These are phyloP conservation scores for Pseudoscleropodium purum DNA, from an alignment of 225 moss, liverwort and hornwort species.

Conservation along the genomic window DNA sequence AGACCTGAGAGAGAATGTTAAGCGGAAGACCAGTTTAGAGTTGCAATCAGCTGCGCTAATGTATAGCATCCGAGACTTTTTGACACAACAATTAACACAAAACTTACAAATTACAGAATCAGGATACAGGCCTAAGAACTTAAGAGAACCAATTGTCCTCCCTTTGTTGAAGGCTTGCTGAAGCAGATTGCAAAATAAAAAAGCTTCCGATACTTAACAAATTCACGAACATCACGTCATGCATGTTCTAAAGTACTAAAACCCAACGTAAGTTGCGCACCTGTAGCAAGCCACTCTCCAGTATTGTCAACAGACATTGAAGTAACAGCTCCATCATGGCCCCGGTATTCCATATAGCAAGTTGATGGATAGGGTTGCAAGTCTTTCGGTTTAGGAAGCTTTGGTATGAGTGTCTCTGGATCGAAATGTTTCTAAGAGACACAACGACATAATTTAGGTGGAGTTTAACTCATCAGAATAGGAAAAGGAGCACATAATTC, in stretches of 20 bases:
- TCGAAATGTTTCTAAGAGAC: conserved; percentile 73
- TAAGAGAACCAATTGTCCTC: not conserved
- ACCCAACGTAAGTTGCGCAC: conserved; percentile 15
- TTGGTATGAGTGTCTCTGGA: conserved; percentile 85
- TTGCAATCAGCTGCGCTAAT: not conserved
- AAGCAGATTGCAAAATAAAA: not conserved
- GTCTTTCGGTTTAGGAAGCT: conserved; percentile 88
- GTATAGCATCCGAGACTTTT: not conserved
- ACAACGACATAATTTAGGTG: not conserved
- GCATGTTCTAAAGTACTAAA: not conserved
- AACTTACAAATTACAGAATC: not conserved
- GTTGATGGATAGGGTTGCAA: conserved; percentile 86
- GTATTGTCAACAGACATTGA: conserved; percentile 66
- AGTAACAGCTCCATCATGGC: conserved; percentile 65
- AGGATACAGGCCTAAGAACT: not conserved
- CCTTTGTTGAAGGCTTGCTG: not conserved
- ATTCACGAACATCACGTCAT: not conserved
- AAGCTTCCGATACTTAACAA: not conserved
- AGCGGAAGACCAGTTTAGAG: conserved; percentile 11
- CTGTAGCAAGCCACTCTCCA: conserved; percentile 98
- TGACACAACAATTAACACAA: not conserved
- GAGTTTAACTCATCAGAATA: not conserved
- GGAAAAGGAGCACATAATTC: not conserved
- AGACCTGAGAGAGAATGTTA: not conserved
- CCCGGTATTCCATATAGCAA: conserved; percentile 67